Evolutionary conservation across 2,329 filamentous ascomycete species (phyloP), one percentile per base, ranked within the genome.

Genomic region (Plenodomus lindquistii): DNA sequence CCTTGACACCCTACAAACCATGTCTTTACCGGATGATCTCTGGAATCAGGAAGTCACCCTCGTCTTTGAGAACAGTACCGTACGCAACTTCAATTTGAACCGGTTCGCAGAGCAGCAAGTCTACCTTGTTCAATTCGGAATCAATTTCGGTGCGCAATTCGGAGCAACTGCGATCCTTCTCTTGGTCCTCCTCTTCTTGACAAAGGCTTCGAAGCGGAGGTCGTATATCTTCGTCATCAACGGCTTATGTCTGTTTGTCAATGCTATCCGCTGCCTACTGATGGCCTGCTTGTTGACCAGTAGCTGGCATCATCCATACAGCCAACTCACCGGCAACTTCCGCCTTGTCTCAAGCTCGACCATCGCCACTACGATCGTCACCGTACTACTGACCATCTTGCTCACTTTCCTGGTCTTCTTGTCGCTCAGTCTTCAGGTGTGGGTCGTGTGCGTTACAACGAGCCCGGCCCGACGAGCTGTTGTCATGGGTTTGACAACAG

Each of bases 91-190:
- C 34, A 58, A 66, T 37, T 67, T 85, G 48, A 39, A 54, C 8
- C 64, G 70, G 2, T 50, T 86, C 34, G 70, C 83, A 56, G 44
- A 53, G 3, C 77, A 76, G 41, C 69, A 78, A 44, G 67, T 74
- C 48, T 80, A 81, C 63, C 76, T 75, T 50, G 69, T 77, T 48
- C 72, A 73, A 8, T 65, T 78, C 29, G 77, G 72, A 65, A 84
- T 89, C 76, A 86, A 85, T 72, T 89, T 86, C 66, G 85, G 82
- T 43, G 74, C 81, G 16, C 88, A 93, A 67, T 78, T 91, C 42
- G 89, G 89, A 22, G 83, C 87, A 19, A 83, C 82, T 39, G 55
- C 86, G 48, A 73, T 87, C 51, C 81, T 91, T 62, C 75, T 92
- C 16, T 58, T 87, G 37, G 77, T 88, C 22, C 75, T 92, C 2